Conservation (phyloP, 345 rosid genomes). For the Turritis glabra region DNA sequence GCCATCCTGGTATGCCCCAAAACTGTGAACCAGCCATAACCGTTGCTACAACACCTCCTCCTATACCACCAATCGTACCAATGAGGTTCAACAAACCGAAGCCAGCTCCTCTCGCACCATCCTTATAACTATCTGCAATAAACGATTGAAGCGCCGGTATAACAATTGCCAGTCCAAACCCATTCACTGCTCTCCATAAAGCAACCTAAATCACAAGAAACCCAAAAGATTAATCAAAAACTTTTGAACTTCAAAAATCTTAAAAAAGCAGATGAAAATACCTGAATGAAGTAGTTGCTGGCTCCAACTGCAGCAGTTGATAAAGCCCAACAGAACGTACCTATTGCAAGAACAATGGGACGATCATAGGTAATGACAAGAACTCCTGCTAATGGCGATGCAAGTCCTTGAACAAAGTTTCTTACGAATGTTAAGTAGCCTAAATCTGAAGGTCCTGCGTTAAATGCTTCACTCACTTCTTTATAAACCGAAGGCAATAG, state of each 20-base stretch:
- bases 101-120: slow-evolving; percentile 85
- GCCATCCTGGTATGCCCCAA: slow-evolving; percentile 87
- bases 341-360: slow-evolving; percentile 87
- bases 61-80: slow-evolving; percentile 86
- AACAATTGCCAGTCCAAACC: slow-evolving; percentile 92
- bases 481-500: slow-evolving; percentile 91
- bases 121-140: slow-evolving; percentile 89
- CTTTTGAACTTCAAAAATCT: neutral
- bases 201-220: slow-evolving; percentile 52
- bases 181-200: slow-evolving; percentile 94
- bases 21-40: slow-evolving; percentile 85
- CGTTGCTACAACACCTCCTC: slow-evolving; percentile 96
- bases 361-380: slow-evolving; percentile 80
- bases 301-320: slow-evolving; percentile 95
- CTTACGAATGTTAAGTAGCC: slow-evolving; percentile 95
- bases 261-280: neutral
- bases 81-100: slow-evolving; percentile 81
- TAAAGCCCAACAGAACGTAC: slow-evolving; percentile 90
- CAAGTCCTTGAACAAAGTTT: slow-evolving; percentile 87
- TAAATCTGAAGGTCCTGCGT: slow-evolving; percentile 88
- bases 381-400: slow-evolving; percentile 91
- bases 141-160: slow-evolving; percentile 97
- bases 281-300: slow-evolving; percentile 74
- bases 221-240: neutral
- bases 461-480: slow-evolving; percentile 98